phyloP scores from a whole-genome alignment of 805 yeast species.

The Wickerhamiella kazuoi region DNA sequence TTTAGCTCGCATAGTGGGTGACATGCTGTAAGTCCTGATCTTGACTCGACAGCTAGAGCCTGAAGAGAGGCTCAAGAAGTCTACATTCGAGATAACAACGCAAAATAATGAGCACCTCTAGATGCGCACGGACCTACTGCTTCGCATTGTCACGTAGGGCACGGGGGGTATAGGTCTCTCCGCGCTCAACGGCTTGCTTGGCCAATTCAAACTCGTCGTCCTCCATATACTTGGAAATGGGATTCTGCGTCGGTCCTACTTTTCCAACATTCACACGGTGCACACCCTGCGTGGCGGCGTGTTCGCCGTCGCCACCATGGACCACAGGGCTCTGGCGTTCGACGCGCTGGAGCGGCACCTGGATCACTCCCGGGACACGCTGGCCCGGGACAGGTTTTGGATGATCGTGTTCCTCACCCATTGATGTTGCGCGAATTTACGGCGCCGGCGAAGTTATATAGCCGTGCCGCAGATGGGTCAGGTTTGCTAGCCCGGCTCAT shows the following conservation, averaged over 20 bases:
- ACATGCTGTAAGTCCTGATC: no score
- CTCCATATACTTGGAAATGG: not conserved
- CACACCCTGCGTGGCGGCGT: not conserved
- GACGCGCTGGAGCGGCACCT: not conserved
- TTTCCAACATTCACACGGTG: not conserved
- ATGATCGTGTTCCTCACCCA: not conserved
- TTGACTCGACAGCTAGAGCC: no score
- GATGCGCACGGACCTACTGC: not conserved
- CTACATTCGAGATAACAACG: not conserved
- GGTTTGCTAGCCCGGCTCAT: not conserved
- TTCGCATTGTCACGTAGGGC: not conserved
- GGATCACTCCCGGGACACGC: slow-evolving; percentile 16
- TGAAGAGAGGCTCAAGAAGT: no score
- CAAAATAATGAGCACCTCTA: not conserved
- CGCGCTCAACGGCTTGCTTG: not conserved
- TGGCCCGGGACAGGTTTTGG: no score
- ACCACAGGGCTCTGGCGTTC: not conserved
- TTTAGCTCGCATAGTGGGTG: no score
- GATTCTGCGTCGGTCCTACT: not conserved
- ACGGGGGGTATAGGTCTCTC: not conserved
- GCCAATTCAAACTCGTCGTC: not conserved
- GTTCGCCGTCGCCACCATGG: not conserved
- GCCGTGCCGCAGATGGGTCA: not conserved
- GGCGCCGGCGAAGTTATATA: slow-evolving; percentile 13
- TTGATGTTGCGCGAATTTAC: no score